Evolutionary conservation across 768 basidiomycete genomes (phyloP).

Genomic region (Phaffia tasmanica): DNA sequence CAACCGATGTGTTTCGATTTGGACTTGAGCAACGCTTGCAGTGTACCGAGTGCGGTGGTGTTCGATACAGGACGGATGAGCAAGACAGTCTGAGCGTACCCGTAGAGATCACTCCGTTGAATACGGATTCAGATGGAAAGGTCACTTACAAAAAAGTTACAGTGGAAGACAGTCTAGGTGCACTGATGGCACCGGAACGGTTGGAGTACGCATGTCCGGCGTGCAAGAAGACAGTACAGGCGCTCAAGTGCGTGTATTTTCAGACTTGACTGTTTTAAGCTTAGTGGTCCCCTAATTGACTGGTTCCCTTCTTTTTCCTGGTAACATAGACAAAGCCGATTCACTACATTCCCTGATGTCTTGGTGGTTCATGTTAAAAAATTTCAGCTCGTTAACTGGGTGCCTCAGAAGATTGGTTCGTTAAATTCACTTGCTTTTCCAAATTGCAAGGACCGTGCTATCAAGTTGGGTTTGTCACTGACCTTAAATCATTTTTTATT

Average conservation of each 20-base stretch:
- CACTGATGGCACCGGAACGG: slow-evolving; percentile 50
- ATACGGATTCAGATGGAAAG: slow-evolving; percentile 52
- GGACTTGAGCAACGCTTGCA: slow-evolving; percentile 78
- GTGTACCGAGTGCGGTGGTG: slow-evolving; percentile 64
- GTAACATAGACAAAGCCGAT: slow-evolving; percentile 51
- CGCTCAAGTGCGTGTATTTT: slow-evolving; percentile 51
- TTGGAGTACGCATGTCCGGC: slow-evolving; percentile 71
- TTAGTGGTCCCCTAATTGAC: no score
- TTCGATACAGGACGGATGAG: slow-evolving; percentile 67
- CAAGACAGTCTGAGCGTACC: slow-evolving; percentile 68
- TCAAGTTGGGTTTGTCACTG: not conserved
- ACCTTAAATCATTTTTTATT: not conserved
- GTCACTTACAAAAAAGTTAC: slow-evolving; percentile 43
- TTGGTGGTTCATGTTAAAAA: slow-evolving; percentile 84
- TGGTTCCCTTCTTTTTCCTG: not conserved
- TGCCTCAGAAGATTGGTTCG: slow-evolving; percentile 80
- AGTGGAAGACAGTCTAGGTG: slow-evolving; percentile 35
- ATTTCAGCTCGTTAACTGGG: slow-evolving; percentile 92
- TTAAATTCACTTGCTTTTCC: not conserved
- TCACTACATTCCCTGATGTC: slow-evolving; percentile 78
- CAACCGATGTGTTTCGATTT: slow-evolving; percentile 67
- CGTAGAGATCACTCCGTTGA: slow-evolving; percentile 52
- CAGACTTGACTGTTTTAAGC: not conserved
- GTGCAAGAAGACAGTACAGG: slow-evolving; percentile 58
- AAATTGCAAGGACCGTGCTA: not conserved